These are phyloP conservation scores for Solanum neorickii DNA, from an alignment of 257 asterid species.

Conservation along the genomic window DNA sequence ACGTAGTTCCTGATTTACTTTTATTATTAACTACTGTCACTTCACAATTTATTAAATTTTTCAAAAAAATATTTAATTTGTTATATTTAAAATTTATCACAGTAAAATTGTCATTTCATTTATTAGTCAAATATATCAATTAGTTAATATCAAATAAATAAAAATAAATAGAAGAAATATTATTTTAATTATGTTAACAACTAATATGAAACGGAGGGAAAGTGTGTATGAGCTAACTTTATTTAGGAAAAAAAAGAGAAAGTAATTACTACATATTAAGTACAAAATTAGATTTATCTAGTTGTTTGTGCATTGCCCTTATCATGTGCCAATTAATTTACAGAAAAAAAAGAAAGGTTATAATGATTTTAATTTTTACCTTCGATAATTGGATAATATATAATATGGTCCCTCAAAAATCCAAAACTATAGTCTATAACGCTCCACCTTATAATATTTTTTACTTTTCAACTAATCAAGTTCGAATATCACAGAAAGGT, in stretches of 20 bases:
- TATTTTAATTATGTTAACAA: background rate
- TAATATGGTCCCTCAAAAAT: conserved; percentile 1
- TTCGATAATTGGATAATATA: background rate
- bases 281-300: conserved; percentile 22
- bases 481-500: conserved; percentile 24
- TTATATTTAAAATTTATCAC: background rate
- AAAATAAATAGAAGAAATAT: background rate
- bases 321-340: conserved; percentile 26
- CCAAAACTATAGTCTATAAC: conserved; percentile 6
- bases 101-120: background rate
- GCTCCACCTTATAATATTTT: conserved; percentile 35
- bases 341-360: background rate
- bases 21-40: background rate
- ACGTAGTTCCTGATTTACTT: background rate
- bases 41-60: background rate
- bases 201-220: background rate
- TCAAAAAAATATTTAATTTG: background rate
- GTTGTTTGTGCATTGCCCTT: conserved; percentile 46
- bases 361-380: background rate
- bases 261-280: conserved; percentile 12
- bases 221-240: background rate
- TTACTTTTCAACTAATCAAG: conserved; percentile 13
- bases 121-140: background rate
- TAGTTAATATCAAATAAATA: background rate
- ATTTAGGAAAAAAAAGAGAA: conserved; percentile 7